Evolutionary conservation across 768 basidiomycete genomes (phyloP).

Genomic region (Mycena albidolilacea): DNA sequence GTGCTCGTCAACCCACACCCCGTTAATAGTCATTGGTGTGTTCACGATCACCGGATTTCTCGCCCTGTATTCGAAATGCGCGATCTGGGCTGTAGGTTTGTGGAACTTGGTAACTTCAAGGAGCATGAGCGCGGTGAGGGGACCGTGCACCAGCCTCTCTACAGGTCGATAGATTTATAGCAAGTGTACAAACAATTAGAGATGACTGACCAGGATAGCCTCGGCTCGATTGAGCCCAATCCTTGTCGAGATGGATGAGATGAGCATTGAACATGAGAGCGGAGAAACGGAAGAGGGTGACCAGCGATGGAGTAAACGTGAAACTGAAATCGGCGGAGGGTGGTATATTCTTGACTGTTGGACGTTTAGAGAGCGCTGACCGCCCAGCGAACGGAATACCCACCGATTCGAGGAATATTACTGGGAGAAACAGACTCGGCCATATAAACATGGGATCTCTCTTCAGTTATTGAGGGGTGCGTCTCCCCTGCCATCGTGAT

Average conservation of each 20-base stretch:
- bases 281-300: slow-evolving; percentile 88
- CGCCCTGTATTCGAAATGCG: slow-evolving; percentile 73
- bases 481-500: slow-evolving; percentile 60
- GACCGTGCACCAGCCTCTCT: slow-evolving; percentile 91
- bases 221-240: slow-evolving; percentile 76
- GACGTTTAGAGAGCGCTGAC: slow-evolving; percentile 7
- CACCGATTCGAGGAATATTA: slow-evolving; percentile 62
- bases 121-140: slow-evolving; percentile 85
- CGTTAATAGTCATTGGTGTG: slow-evolving; percentile 54
- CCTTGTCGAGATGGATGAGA: slow-evolving; percentile 85
- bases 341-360: slow-evolving; percentile 67
- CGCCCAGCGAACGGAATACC: slow-evolving; percentile 22
- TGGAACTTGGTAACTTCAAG: slow-evolving; percentile 72
- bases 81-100: slow-evolving; percentile 62
- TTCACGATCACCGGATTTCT: slow-evolving; percentile 66
- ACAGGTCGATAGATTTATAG: slow-evolving; percentile 18
- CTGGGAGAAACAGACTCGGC: slow-evolving; percentile 46
- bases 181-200: slow-evolving; percentile 3
- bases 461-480: slow-evolving; percentile 70
- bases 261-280: slow-evolving; percentile 91
- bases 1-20: slow-evolving; percentile 48
- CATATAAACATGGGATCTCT: slow-evolving; percentile 79
- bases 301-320: slow-evolving; percentile 74
- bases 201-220: slow-evolving; percentile 75
- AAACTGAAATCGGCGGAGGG: slow-evolving; percentile 70